Percentiles rank a stretch among this genome's conserved stretches.
These are phyloP conservation scores for Fusarium sp. DNA, from an alignment of 2,329 filamentous ascomycete species.

Conservation along the genomic window DNA sequence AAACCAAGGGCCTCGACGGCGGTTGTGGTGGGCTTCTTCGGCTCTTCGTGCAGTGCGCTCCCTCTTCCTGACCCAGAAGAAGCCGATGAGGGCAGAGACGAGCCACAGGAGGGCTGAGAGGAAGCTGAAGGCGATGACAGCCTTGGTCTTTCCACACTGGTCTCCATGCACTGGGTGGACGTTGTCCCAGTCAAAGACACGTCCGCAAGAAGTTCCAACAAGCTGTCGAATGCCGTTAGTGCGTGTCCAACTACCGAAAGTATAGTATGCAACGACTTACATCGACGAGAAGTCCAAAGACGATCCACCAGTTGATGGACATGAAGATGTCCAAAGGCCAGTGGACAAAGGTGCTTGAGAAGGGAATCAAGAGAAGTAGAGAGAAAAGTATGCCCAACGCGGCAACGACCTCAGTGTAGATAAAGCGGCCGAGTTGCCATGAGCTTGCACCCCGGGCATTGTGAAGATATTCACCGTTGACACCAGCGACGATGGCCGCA, in stretches of 20 bases:
- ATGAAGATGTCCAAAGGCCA: slow-evolving; percentile 79
- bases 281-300: slow-evolving; percentile 74
- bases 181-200: slow-evolving; percentile 70
- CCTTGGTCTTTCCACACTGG: slow-evolving; percentile 76
- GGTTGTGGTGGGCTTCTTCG: slow-evolving; percentile 45
- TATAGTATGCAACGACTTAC: slow-evolving; percentile 55
- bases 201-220: slow-evolving; percentile 63
- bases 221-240: slow-evolving; percentile 49
- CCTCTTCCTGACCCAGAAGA: slow-evolving; percentile 64
- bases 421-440: slow-evolving; percentile 72
- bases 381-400: slow-evolving; percentile 76
- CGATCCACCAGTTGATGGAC: slow-evolving; percentile 76
- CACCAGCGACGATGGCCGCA: slow-evolving; percentile 77
- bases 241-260: slow-evolving; percentile 1
- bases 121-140: slow-evolving; percentile 78
- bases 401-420: slow-evolving; percentile 80
- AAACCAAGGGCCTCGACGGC: slow-evolving; percentile 57
- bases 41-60: slow-evolving; percentile 52
- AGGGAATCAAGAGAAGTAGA: slow-evolving; percentile 79
- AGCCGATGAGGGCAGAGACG: slow-evolving; percentile 68
- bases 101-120: slow-evolving; percentile 79
- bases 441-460: slow-evolving; percentile 57
- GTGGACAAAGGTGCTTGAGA: slow-evolving; percentile 73
- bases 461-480: slow-evolving; percentile 76
- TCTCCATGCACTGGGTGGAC: slow-evolving; percentile 60